Conservation (phyloP, 2,329 filamentous ascomycete genomes). For the Bipolaris sorokiniana region DNA sequence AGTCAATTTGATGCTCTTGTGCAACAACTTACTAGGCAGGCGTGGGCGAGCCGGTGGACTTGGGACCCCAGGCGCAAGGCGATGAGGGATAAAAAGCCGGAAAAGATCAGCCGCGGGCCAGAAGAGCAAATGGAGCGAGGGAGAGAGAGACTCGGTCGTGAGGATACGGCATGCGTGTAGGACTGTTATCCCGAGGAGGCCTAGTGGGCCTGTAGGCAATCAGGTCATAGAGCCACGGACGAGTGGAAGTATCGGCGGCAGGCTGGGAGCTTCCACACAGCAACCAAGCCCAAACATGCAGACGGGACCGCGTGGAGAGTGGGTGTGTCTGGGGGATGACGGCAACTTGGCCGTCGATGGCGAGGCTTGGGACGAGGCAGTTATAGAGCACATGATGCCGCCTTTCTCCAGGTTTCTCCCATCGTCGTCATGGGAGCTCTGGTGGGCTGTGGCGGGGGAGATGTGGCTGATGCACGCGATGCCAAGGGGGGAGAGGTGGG, state of each 20-base stretch:
- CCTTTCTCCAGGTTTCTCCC: background rate
- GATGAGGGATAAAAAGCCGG: slow-evolving; percentile 33
- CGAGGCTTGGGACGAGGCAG: background rate
- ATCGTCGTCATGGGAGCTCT: slow-evolving; percentile 19
- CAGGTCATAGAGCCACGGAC: slow-evolving; percentile 44
- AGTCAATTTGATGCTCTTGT: slow-evolving; percentile 31
- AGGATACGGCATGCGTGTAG: slow-evolving; percentile 38
- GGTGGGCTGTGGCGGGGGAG: slow-evolving; percentile 1
- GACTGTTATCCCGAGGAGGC: slow-evolving; percentile 37
- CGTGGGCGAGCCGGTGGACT: slow-evolving; percentile 12
- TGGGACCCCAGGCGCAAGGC: slow-evolving; percentile 13
- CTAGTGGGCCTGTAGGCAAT: slow-evolving; percentile 34
- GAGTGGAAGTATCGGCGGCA: slow-evolving; percentile 45
- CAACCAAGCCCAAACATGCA: slow-evolving; percentile 6
- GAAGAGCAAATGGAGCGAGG: slow-evolving; percentile 12
- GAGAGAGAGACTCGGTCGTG: slow-evolving; percentile 44
- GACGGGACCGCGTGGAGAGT: slow-evolving; percentile 22
- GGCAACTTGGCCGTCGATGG: background rate
- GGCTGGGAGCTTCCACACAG: slow-evolving; percentile 32
- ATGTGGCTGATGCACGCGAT: slow-evolving; percentile 20
- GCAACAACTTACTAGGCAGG: slow-evolving; percentile 34
- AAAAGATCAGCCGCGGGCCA: slow-evolving; percentile 35
- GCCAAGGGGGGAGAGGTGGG: slow-evolving; percentile 30
- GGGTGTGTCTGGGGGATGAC: background rate
- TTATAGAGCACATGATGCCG: background rate